These are phyloP conservation scores for Aspergillus sp. DNA, from an alignment of 2,329 filamentous ascomycete species.

Conservation along the genomic window DNA sequence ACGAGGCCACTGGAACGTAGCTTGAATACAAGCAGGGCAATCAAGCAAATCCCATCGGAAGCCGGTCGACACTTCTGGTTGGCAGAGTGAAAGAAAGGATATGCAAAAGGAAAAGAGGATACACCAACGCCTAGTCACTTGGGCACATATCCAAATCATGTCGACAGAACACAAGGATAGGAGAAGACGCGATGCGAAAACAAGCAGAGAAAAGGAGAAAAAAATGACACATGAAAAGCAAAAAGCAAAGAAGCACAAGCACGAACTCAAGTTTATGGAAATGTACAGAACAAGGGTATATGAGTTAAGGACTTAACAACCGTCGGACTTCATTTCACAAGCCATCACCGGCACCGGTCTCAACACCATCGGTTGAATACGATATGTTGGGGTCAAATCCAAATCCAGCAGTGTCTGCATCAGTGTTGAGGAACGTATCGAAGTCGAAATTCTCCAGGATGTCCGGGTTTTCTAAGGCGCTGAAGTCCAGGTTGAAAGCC, in stretches of 20 bases:
- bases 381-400: conserved; percentile 45
- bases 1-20: conserved; percentile 24
- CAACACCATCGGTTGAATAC: conserved; percentile 45
- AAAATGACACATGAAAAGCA: too few species aligned
- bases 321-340: conserved; percentile 38
- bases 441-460: conserved; percentile 63
- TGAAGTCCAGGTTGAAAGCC: conserved; percentile 48
- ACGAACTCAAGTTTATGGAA: conserved; percentile 28
- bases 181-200: conserved; percentile 19
- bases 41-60: conserved; percentile 13
- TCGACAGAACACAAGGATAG: conserved; percentile 23
- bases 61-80: conserved; percentile 17
- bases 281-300: conserved; percentile 46
- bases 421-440: conserved; percentile 66
- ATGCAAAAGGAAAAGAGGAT: conserved; percentile 29
- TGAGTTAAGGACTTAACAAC: conserved; percentile 38
- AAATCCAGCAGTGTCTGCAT: conserved; percentile 46
- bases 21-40: conserved; percentile 14
- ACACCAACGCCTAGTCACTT: conserved; percentile 41
- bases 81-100: conserved; percentile 24
- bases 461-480: conserved; percentile 48
- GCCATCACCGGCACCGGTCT: conserved; percentile 43
- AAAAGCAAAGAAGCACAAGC: conserved; percentile 10
- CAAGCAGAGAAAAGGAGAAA: neutral
- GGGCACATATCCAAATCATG: conserved; percentile 35